Conservation (phyloP, 108 stramenopile genomes). For the Asterionellopsis glacialis region DNA sequence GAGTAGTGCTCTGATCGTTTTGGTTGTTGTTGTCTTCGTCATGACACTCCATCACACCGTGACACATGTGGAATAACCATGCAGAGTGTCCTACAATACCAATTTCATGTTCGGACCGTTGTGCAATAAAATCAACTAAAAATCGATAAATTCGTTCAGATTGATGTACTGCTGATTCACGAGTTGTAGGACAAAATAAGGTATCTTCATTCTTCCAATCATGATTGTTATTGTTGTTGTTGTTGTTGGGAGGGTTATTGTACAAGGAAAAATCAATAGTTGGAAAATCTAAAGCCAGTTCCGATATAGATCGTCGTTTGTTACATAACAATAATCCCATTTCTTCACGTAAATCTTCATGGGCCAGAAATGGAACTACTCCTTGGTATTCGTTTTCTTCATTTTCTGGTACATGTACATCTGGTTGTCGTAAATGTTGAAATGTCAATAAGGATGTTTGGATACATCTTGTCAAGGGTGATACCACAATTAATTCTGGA, state of each 20-base stretch:
- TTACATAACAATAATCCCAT: slow-evolving; percentile 51
- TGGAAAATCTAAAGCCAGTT: slow-evolving; percentile 38
- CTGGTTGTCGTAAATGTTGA: background rate
- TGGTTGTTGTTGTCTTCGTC: no score
- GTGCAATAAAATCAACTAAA: slow-evolving; percentile 37
- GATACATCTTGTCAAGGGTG: slow-evolving; percentile 46
- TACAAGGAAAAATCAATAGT: slow-evolving; percentile 35
- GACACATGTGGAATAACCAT: slow-evolving; percentile 46
- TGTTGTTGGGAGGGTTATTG: no score
- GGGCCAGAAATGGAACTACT: slow-evolving; percentile 42
- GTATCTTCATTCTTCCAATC: slow-evolving; percentile 35
- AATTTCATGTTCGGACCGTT: slow-evolving; percentile 43
- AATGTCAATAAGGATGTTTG: slow-evolving; percentile 52
- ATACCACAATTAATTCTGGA: slow-evolving; percentile 49
- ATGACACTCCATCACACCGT: slow-evolving; percentile 39
- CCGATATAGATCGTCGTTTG: slow-evolving; percentile 37
- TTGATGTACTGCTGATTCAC: slow-evolving; percentile 31
- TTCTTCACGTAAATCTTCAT: slow-evolving; percentile 66
- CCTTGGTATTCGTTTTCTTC: no score
- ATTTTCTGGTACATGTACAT: background rate
- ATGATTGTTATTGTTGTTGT: slow-evolving; percentile 2
- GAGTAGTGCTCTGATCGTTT: no score
- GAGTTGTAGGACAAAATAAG: background rate
- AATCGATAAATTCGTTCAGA: slow-evolving; percentile 50
- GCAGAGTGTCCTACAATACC: slow-evolving; percentile 61